phyloP scores from a whole-genome alignment of 495 filamentous ascomycete species.

The Hypoxylon perforatum region DNA sequence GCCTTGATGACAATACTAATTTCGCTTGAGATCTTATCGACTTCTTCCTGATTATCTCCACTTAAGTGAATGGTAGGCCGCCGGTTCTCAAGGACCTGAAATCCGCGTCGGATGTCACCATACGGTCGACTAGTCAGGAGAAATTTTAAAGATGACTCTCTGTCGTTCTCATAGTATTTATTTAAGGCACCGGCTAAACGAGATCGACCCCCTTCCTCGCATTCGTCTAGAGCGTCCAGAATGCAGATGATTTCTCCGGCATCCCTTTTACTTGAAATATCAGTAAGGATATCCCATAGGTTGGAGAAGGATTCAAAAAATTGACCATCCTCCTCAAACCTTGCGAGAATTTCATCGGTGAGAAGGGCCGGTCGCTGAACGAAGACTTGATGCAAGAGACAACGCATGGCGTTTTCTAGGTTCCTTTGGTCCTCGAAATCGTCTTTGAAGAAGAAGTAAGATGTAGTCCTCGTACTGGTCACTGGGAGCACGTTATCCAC shows the following conservation, averaged over 20 bases:
- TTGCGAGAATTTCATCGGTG: constrained; percentile 38
- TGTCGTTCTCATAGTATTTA: constrained; percentile 19
- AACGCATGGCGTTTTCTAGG: constrained; percentile 51
- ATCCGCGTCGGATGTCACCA: constrained; percentile 47
- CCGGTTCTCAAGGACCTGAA: constrained; percentile 37
- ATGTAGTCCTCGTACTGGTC: constrained; percentile 41
- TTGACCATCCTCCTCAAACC: constrained; percentile 30
- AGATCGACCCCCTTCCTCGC: constrained; percentile 23
- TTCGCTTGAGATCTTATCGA: constrained; percentile 53
- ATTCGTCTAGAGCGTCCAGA: constrained; percentile 62
- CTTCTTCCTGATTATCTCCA: constrained; percentile 51
- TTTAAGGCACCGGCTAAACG: constrained; percentile 26
- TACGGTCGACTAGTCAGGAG: constrained; percentile 64
- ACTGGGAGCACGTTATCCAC: constrained; percentile 50
- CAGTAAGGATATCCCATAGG: constrained; percentile 57
- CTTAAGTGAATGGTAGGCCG: constrained; percentile 52
- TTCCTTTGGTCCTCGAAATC: constrained; percentile 58
- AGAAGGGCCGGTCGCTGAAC: constrained; percentile 44
- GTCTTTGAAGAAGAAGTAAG: constrained; percentile 72
- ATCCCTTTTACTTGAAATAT: constrained; percentile 44
- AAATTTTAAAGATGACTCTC: constrained; percentile 52
- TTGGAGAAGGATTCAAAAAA: constrained; percentile 48
- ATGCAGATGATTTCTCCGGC: constrained; percentile 61
- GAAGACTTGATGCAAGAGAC: constrained; percentile 63
- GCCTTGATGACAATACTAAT: constrained; percentile 55